These are phyloP conservation scores for Boletus pseudo-olivaceus DNA, from an alignment of 768 basidiomycete species.

Conservation along the genomic window DNA sequence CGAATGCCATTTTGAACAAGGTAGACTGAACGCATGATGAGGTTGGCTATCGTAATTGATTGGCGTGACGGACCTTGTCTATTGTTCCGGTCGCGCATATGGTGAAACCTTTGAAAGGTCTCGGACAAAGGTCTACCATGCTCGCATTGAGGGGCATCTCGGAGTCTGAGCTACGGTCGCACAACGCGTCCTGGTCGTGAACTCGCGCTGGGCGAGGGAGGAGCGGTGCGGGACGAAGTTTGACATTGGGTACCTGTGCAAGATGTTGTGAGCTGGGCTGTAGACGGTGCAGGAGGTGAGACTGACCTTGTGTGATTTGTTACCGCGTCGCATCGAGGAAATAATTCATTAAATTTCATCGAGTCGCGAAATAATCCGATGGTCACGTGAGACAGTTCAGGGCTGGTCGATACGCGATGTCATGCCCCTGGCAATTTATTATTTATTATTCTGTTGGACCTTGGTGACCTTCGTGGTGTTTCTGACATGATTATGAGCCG, in stretches of 20 bases:
- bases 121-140: slow-evolving; percentile 49
- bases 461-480: no score
- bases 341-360: not conserved
- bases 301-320: slow-evolving; percentile 64
- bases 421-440: not conserved
- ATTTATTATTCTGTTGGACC: no score
- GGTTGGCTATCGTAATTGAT: slow-evolving; percentile 1
- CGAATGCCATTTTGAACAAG: slow-evolving; percentile 70
- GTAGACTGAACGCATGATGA: slow-evolving; percentile 44
- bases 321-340: slow-evolving; percentile 46
- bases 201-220: slow-evolving; percentile 18
- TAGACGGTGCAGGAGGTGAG: not conserved
- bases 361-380: not conserved
- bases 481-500: no score
- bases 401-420: slow-evolving; percentile 21
- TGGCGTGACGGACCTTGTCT: slow-evolving; percentile 60
- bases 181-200: slow-evolving; percentile 27
- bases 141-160: slow-evolving; percentile 46
- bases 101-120: slow-evolving; percentile 63
- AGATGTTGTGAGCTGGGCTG: not conserved
- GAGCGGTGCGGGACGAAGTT: slow-evolving; percentile 62
- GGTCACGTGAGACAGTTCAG: slow-evolving; percentile 5
- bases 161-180: slow-evolving; percentile 45
- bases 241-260: slow-evolving; percentile 75
- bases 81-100: slow-evolving; percentile 74